phyloP scores from a whole-genome alignment of 305 asterid species.

The Coffea humblotiana region DNA sequence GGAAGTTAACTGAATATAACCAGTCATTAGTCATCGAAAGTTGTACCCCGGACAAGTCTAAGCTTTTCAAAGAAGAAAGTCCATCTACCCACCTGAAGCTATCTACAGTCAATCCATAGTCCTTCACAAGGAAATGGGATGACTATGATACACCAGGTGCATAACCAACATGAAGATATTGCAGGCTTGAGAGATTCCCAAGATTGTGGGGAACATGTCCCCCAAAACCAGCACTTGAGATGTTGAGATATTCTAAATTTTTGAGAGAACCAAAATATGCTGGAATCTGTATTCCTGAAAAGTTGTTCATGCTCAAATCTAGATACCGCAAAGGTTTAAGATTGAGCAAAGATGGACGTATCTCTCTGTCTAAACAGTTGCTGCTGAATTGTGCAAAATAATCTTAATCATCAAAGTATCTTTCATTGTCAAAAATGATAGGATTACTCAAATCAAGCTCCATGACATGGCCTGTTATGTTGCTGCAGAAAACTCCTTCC shows the following conservation, averaged over 20 bases:
- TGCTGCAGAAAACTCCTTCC: conserved; percentile 42
- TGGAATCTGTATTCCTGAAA: conserved; percentile 7
- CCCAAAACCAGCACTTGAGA: background rate
- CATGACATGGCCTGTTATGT: conserved; percentile 37
- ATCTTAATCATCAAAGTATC: background rate
- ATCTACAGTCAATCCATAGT: background rate
- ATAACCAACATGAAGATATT: conserved; percentile 17
- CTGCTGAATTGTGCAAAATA: conserved; percentile 13
- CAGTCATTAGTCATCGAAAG: conserved; percentile 7
- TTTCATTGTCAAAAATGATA: background rate
- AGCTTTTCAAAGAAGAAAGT: conserved; percentile 11
- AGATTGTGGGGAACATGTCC: background rate
- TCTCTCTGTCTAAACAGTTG: conserved; percentile 11
- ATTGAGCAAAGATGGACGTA: background rate
- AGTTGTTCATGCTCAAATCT: conserved; percentile 19
- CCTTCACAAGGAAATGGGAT: background rate
- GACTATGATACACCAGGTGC: background rate
- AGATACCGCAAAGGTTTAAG: background rate
- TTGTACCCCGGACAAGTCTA: background rate
- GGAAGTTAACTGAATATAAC: conserved; percentile 15
- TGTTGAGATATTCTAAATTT: conserved; percentile 3
- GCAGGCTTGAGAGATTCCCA: conserved; percentile 30
- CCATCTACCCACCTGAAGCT: conserved; percentile 27
- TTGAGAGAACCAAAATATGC: background rate
- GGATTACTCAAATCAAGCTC: conserved; percentile 24